Evolutionary conservation across 1,284 basidiomycete species (phyloP), one percentile per base, ranked within the genome.

Genomic region (Phenoliferia sp.): DNA sequence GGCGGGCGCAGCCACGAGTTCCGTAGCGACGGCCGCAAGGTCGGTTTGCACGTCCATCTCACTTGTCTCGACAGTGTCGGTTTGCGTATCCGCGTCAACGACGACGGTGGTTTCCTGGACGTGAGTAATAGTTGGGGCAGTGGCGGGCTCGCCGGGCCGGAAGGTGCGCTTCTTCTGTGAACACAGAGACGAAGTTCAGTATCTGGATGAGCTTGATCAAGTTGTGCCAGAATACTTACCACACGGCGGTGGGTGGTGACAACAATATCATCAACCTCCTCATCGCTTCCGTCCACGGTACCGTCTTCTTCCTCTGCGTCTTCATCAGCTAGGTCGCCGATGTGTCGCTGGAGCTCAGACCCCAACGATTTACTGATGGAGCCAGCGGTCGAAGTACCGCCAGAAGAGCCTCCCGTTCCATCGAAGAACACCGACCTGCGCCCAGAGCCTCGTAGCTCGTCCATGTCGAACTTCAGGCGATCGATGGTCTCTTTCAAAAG

Each of bases 401-500:
- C 77, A 26, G 67, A 65, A 31, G 16, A 36, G n/a, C 22, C 32
- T 3, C 36, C 29, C 12, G 17, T 19, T 59, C 79, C 77, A 16
- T 78, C 78, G 65, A 77, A 79, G 58, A 80, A 78, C 32, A 80
- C 78, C 7, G 78, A 76, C 65, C 81, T 85, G 69, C 80, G 73
- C 26, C 68, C 74, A 12, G 69, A 85, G 0, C 76, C 73, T 57
- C 90, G 84, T 81, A 94, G 85, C 79, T 94, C 91, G 73, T 94
- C 92, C 83, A 94, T 86, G 74, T 95, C 92, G 73, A 88, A 92
- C 36, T 90, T 84, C 84, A 94, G 86, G 36, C 92, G 85, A 77
- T 94, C 92, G 73, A 95, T 94, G 0, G 92, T 94, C 82, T 95
- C 92, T 77, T 93, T 94, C 69, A 94, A 83, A 77, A 90, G 80